Conservation (phyloP, 108 stramenopile species). For the Discostella stelligeroides region DNA sequence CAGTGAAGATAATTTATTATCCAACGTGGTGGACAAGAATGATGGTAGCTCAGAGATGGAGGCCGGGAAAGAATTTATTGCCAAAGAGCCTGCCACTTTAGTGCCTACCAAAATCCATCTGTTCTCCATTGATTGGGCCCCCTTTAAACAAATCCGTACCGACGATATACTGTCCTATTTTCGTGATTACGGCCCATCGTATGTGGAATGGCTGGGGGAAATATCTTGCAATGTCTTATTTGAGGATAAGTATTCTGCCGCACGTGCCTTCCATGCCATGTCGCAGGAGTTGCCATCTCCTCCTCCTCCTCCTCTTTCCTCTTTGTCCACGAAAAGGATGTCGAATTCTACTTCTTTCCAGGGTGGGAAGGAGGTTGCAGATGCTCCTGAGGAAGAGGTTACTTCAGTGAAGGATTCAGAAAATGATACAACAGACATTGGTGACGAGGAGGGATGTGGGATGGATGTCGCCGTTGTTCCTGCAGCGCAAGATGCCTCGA, state of each 20-base stretch:
- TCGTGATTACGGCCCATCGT: slow-evolving; percentile 73
- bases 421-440: background rate
- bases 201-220: slow-evolving; percentile 88
- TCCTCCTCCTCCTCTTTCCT: slow-evolving; percentile 45
- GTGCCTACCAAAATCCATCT: slow-evolving; percentile 76
- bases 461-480: slow-evolving; percentile 16
- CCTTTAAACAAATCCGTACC: slow-evolving; percentile 87
- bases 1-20: too few species aligned
- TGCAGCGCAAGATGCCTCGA: background rate
- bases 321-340: slow-evolving; percentile 19
- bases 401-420: background rate
- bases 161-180: slow-evolving; percentile 68
- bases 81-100: slow-evolving; percentile 3
- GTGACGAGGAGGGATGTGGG: slow-evolving; percentile 8
- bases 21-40: slow-evolving; percentile 12
- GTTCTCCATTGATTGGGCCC: slow-evolving; percentile 80
- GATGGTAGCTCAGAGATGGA: too few species aligned
- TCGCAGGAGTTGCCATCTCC: slow-evolving; percentile 72
- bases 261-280: slow-evolving; percentile 66
- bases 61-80: slow-evolving; percentile 24
- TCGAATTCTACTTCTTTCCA: background rate
- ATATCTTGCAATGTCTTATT: slow-evolving; percentile 75
- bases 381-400: background rate
- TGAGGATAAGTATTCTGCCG: slow-evolving; percentile 70
- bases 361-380: background rate